Evolutionary conservation across 768 basidiomycete genomes (phyloP).

Genomic region (Boletus huronensis): DNA sequence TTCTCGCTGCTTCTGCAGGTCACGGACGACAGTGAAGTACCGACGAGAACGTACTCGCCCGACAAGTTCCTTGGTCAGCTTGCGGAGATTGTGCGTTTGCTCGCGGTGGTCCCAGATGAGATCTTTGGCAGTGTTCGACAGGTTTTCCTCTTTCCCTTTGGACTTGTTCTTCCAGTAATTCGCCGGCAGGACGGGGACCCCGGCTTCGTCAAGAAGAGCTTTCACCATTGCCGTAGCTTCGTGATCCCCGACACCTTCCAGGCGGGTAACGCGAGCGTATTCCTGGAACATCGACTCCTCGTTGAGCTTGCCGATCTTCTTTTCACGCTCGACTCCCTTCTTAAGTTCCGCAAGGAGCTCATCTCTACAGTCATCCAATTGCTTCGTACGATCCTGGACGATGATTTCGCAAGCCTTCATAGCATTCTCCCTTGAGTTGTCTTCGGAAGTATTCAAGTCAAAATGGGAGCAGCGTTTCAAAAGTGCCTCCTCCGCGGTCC

Average conservation of each 20-base stretch:
- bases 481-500: constrained; percentile 87
- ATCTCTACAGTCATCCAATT: constrained; percentile 73
- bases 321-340: constrained; percentile 65
- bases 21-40: constrained; percentile 89
- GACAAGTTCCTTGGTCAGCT: constrained; percentile 82
- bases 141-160: constrained; percentile 53
- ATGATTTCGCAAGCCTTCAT: constrained; percentile 94
- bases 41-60: constrained; percentile 87
- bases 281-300: constrained; percentile 80
- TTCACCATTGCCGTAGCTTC: constrained; percentile 66
- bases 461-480: constrained; percentile 96
- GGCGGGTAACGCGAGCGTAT: constrained; percentile 64
- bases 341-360: constrained; percentile 68
- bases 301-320: constrained; percentile 55
- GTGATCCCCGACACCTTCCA: constrained; percentile 67
- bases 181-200: constrained; percentile 37
- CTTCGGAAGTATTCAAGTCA: constrained; percentile 63
- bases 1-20: constrained; percentile 75
- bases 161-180: constrained; percentile 37
- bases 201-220: constrained; percentile 58
- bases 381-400: constrained; percentile 73
- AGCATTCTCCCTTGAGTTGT: constrained; percentile 61
- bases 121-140: constrained; percentile 57
- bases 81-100: constrained; percentile 80
- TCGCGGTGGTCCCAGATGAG: constrained; percentile 80